Conservation (phyloP, 202 grass and related monocot species). For the Thinopyrum obtusiflorum region DNA sequence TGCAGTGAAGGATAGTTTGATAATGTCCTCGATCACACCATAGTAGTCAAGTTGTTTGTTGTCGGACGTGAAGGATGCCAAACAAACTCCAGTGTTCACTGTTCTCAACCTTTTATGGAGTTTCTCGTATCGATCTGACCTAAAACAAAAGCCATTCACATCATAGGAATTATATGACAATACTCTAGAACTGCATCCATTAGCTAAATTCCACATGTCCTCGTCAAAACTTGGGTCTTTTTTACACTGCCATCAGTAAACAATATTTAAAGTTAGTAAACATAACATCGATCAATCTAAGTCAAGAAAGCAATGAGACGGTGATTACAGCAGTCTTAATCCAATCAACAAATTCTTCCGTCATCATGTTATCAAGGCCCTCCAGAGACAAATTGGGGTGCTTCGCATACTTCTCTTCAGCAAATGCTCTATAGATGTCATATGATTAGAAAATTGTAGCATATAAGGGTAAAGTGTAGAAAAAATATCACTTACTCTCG, state of each 20-base stretch:
- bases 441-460: not conserved
- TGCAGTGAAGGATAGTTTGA: not conserved
- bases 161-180: too few species aligned
- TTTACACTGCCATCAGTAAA: not conserved
- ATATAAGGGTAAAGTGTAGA: not conserved
- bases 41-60: too few species aligned
- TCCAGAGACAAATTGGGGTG: not conserved
- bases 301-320: not conserved
- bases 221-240: not conserved
- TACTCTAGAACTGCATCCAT: not conserved
- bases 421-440: not conserved
- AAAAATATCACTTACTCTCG: constrained; percentile 8
- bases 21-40: too few species aligned
- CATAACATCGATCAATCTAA: not conserved
- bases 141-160: too few species aligned
- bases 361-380: not conserved
- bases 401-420: not conserved
- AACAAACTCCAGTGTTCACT: not conserved
- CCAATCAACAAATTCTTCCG: not conserved
- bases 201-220: constrained; percentile 28
- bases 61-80: not conserved
- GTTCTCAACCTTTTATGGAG: constrained; percentile 4
- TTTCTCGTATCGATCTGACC: too few species aligned
- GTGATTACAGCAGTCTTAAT: not conserved
- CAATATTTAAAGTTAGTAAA: not conserved